Conservation (phyloP, 1,139 yeast genomes). For the Kodamaea suecica region DNA sequence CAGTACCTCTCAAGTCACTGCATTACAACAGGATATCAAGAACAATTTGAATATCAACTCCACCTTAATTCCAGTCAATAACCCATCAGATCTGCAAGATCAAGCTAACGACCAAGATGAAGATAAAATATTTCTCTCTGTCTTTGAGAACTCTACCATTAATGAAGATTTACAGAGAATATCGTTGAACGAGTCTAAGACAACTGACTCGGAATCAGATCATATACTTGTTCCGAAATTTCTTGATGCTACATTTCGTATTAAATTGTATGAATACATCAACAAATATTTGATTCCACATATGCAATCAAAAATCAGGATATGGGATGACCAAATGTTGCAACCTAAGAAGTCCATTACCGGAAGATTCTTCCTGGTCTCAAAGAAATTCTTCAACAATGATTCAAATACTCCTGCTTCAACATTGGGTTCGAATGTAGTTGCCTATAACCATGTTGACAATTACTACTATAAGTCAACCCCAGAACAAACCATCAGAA, state of each 20-base stretch:
- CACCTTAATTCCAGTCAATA: slow-evolving; percentile 27
- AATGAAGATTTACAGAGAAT: slow-evolving; percentile 52
- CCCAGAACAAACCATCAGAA: slow-evolving; percentile 73
- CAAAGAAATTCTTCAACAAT: slow-evolving; percentile 53
- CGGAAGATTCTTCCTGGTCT: slow-evolving; percentile 68
- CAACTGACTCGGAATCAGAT: slow-evolving; percentile 13
- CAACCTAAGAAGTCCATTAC: slow-evolving; percentile 71
- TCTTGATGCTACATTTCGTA: slow-evolving; percentile 40
- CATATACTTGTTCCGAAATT: slow-evolving; percentile 27
- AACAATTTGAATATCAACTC: slow-evolving; percentile 26
- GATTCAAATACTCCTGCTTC: slow-evolving; percentile 12
- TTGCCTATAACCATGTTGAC: slow-evolving; percentile 37
- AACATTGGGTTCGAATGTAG: not conserved
- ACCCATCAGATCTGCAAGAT: slow-evolving; percentile 8
- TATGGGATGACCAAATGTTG: slow-evolving; percentile 76
- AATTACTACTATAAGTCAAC: slow-evolving; percentile 58
- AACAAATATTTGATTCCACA: slow-evolving; percentile 64
- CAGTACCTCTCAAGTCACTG: slow-evolving; percentile 15
- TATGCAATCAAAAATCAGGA: slow-evolving; percentile 68
- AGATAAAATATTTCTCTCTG: slow-evolving; percentile 19
- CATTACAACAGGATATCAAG: slow-evolving; percentile 32
- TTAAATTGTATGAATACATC: slow-evolving; percentile 51
- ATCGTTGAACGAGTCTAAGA: slow-evolving; percentile 22
- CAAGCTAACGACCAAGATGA: too few species aligned
- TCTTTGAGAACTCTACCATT: slow-evolving; percentile 45